phyloP scores from a whole-genome alignment of 1,139 yeast species.

The Candida sp. region DNA sequence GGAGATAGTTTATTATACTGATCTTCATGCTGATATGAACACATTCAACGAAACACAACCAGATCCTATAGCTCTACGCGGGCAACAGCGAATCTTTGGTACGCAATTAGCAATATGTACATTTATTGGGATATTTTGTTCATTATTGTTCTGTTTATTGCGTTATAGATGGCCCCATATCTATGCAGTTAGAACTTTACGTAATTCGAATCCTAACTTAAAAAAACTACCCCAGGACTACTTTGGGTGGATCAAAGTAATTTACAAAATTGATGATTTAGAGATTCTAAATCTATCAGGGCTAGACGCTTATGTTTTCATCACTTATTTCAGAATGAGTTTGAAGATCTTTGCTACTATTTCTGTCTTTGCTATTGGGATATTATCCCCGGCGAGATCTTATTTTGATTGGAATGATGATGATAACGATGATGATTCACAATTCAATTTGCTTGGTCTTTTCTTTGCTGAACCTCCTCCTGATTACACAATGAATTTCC shows the following conservation, averaged over 20 bases:
- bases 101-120: conserved; percentile 40
- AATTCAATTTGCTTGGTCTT: background rate
- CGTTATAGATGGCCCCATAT: conserved; percentile 50
- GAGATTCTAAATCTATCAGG: conserved; percentile 41
- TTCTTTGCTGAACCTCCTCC: conserved; percentile 11
- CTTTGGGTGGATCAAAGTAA: conserved; percentile 40
- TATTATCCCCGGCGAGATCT: conserved; percentile 43
- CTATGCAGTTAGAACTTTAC: conserved; percentile 44
- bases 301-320: conserved; percentile 44
- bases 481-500: conserved; percentile 23
- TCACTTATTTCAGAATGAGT: conserved; percentile 45
- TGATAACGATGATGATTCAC: conserved; percentile 24
- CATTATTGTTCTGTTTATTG: conserved; percentile 37
- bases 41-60: background rate
- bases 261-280: conserved; percentile 36
- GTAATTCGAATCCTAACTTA: conserved; percentile 14
- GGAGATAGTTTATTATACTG: too few species aligned
- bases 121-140: conserved; percentile 32
- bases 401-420: conserved; percentile 46
- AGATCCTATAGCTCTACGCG: conserved; percentile 12
- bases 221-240: conserved; percentile 29
- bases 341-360: conserved; percentile 34
- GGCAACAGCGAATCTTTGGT: conserved; percentile 44
- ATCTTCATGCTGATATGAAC: background rate
- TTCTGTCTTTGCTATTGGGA: conserved; percentile 33